These are phyloP conservation scores for Scutellaria minor DNA, from an alignment of 257 asterid species.

Conservation along the genomic window DNA sequence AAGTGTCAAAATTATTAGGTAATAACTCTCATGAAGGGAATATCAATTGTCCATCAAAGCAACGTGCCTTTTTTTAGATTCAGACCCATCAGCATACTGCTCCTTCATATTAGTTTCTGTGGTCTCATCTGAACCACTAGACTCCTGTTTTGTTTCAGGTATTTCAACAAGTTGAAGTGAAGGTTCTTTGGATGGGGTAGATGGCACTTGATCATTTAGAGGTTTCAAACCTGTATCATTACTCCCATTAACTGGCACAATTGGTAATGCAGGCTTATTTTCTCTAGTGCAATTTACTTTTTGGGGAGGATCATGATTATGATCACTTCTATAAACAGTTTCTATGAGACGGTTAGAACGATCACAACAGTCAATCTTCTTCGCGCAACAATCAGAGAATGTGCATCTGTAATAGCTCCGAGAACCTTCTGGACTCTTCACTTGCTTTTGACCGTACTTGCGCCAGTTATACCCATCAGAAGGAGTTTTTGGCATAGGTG, in stretches of 20 bases:
- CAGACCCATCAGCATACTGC: constrained; percentile 59
- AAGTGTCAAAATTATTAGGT: constrained; percentile 35
- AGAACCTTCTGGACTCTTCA: constrained; percentile 93
- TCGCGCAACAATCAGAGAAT: constrained; percentile 72
- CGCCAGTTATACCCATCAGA: constrained; percentile 96
- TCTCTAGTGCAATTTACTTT: constrained; percentile 57
- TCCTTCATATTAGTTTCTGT: constrained; percentile 51
- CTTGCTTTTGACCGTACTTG: constrained; percentile 97
- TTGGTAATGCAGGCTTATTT: constrained; percentile 47
- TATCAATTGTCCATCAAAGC: constrained; percentile 21
- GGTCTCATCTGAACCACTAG: constrained; percentile 67
- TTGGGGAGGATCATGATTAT: constrained; percentile 89
- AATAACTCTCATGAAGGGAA: constrained; percentile 24
- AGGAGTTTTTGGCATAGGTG: constrained; percentile 53
- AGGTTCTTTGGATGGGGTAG: constrained; percentile 52
- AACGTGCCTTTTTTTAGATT: constrained; percentile 62
- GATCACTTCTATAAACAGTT: constrained; percentile 75
- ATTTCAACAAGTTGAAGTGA: constrained; percentile 40
- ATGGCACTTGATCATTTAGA: constrained; percentile 45
- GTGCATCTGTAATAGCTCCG: constrained; percentile 96
- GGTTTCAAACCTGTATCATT: constrained; percentile 37
- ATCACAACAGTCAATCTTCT: constrained; percentile 87
- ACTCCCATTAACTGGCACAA: constrained; percentile 43
- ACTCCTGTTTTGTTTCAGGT: constrained; percentile 49
- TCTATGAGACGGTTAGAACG: constrained; percentile 59